Conservation (phyloP, 2,329 filamentous ascomycete species). For the Talaromyces sp. region DNA sequence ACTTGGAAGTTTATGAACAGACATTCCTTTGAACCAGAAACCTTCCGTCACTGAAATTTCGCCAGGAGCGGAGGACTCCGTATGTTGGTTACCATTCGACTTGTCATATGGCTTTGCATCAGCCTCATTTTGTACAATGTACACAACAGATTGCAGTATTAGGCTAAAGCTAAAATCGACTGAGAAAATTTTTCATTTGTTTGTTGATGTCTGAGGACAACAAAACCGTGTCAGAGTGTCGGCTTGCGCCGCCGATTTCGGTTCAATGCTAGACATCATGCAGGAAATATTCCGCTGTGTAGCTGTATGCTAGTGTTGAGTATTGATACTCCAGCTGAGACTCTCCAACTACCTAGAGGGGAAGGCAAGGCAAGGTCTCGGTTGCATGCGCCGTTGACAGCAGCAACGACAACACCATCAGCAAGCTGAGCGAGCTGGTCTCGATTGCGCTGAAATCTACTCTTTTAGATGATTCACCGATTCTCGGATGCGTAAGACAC, state of each 20-base stretch:
- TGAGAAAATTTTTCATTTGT: conserved; percentile 4
- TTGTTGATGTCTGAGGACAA: not conserved
- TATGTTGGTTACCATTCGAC: not conserved
- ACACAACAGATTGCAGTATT: not conserved
- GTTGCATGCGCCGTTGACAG: not conserved
- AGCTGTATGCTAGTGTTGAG: not conserved
- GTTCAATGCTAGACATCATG: not conserved
- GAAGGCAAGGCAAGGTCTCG: not conserved
- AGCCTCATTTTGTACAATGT: not conserved
- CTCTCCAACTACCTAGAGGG: not conserved
- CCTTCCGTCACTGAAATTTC: not conserved
- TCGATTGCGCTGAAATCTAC: not conserved
- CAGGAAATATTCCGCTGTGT: not conserved
- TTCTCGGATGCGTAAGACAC: not conserved
- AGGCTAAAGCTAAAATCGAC: not conserved
- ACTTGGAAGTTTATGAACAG: too few relatives aligned
- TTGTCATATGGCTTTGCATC: not conserved
- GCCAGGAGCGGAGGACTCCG: not conserved
- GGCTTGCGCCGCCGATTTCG: not conserved
- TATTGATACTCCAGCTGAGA: not conserved
- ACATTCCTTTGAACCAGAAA: not conserved
- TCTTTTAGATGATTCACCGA: not conserved
- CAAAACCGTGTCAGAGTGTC: not conserved
- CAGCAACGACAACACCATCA: not conserved
- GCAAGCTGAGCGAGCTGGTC: not conserved